Percentiles rank a stretch among this genome's conserved stretches.
These are phyloP conservation scores for Kockovaella imperatae DNA, from an alignment of 768 basidiomycete species.

Conservation along the genomic window DNA sequence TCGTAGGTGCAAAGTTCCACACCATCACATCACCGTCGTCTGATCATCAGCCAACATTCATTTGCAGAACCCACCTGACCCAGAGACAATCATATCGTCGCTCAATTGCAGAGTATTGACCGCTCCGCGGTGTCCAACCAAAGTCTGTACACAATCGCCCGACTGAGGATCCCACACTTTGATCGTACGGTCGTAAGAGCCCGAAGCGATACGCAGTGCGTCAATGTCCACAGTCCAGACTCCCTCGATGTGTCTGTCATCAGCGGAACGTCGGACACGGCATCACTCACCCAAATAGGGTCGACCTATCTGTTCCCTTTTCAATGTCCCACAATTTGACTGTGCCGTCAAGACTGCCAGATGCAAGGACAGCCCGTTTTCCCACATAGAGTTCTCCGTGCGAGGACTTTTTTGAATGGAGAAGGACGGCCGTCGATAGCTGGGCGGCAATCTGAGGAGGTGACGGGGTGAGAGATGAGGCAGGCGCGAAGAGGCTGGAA, in stretches of 20 bases:
- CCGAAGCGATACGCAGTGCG: conserved; percentile 81
- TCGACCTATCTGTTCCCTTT: conserved; percentile 63
- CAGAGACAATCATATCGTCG: conserved; percentile 94
- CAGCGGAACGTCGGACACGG: no score
- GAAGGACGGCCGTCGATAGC: conserved; percentile 26
- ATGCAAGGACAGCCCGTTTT: conserved; percentile 58
- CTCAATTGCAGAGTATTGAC: conserved; percentile 83
- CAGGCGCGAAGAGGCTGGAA: conserved; percentile 7
- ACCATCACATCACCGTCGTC: conserved; percentile 82
- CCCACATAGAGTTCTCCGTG: not conserved
- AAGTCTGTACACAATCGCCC: conserved; percentile 73
- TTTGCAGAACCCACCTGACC: conserved; percentile 49
- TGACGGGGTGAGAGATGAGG: not conserved
- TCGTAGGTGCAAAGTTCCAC: conserved; percentile 54
- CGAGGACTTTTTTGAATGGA: conserved; percentile 8
- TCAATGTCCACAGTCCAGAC: conserved; percentile 95
- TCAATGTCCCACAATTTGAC: conserved; percentile 95
- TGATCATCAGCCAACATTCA: conserved; percentile 8
- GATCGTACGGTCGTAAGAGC: conserved; percentile 57
- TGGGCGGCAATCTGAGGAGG: conserved; percentile 6
- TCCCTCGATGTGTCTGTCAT: conserved; percentile 71
- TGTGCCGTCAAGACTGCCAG: conserved; percentile 88
- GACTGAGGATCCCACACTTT: conserved; percentile 93
- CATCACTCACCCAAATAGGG: conserved; percentile 64
- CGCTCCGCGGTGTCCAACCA: conserved; percentile 88